phyloP scores from a whole-genome alignment of 2,329 filamentous ascomycete species.

The Fusarium euwallaceae region DNA sequence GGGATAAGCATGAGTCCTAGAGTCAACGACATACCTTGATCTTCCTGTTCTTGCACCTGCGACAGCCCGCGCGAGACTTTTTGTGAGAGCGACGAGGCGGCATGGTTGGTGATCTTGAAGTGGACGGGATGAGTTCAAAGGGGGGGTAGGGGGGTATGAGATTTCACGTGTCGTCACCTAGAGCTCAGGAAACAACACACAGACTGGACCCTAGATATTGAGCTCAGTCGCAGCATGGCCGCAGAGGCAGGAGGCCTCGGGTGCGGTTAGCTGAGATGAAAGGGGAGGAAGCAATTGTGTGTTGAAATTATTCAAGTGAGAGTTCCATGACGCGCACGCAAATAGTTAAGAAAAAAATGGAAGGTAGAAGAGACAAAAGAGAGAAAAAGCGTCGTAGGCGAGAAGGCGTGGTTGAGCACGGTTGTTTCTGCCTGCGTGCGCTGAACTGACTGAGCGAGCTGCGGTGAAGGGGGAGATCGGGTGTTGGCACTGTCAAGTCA shows the following conservation, averaged over 20 bases:
- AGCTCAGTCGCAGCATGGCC: slow-evolving; percentile 49
- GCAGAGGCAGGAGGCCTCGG: slow-evolving; percentile 44
- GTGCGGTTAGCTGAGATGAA: slow-evolving; percentile 24
- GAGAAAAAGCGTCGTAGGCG: slow-evolving; percentile 14
- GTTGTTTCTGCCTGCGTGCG: slow-evolving; percentile 21
- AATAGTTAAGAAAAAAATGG: neutral
- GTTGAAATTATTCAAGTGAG: slow-evolving; percentile 32
- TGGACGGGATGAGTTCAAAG: slow-evolving; percentile 1
- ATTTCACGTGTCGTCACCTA: slow-evolving; percentile 41
- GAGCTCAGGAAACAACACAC: slow-evolving; percentile 36
- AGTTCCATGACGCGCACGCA: slow-evolving; percentile 38
- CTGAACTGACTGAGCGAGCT: slow-evolving; percentile 8
- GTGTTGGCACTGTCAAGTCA: slow-evolving; percentile 18
- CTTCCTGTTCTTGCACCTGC: slow-evolving; percentile 75
- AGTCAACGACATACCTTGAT: slow-evolving; percentile 68
- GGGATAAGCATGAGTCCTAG: slow-evolving; percentile 11
- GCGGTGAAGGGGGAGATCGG: slow-evolving; percentile 37
- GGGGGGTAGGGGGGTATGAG: neutral
- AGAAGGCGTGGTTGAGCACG: slow-evolving; percentile 47
- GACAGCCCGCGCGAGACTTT: slow-evolving; percentile 76
- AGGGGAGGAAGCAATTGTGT: slow-evolving; percentile 34
- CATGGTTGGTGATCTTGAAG: slow-evolving; percentile 56
- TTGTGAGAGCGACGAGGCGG: slow-evolving; percentile 77
- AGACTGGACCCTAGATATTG: slow-evolving; percentile 44
- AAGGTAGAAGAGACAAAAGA: neutral